Evolutionary conservation across 495 filamentous ascomycete genomes (phyloP).

Genomic region (Podospora anserina): DNA sequence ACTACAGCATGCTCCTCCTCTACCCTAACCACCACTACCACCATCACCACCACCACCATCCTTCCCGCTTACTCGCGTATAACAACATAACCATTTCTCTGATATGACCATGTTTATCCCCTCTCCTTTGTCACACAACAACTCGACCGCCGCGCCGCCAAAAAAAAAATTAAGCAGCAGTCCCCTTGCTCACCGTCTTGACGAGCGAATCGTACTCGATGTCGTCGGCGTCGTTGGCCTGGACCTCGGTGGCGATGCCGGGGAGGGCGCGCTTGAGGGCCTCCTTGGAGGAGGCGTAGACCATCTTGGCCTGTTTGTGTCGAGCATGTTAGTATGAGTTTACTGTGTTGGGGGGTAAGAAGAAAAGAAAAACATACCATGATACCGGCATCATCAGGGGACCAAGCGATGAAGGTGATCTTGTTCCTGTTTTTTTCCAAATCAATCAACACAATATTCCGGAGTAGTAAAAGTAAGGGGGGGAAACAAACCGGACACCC

Average conservation of each 20-base stretch:
- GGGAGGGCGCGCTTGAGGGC: constrained; percentile 82
- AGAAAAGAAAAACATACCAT: constrained; percentile 52
- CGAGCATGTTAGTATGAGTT: too few species aligned
- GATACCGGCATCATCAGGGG: constrained; percentile 76
- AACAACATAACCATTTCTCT: background rate
- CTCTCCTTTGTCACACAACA: background rate
- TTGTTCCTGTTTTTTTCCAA: constrained; percentile 64
- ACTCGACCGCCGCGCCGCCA: too few species aligned
- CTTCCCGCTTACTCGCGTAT: background rate
- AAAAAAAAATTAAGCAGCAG: constrained; percentile 35
- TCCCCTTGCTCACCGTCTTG: constrained; percentile 74
- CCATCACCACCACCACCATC: too few species aligned
- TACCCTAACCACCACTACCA: too few species aligned
- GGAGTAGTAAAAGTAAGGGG: background rate
- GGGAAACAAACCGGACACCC: constrained; percentile 64
- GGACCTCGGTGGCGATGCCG: constrained; percentile 75
- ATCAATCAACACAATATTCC: constrained; percentile 14
- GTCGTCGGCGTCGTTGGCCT: constrained; percentile 89
- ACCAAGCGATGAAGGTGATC: constrained; percentile 94
- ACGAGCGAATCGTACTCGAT: constrained; percentile 81
- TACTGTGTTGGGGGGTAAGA: background rate
- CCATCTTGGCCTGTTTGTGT: constrained; percentile 71
- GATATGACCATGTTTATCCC: background rate
- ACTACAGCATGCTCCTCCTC: background rate
- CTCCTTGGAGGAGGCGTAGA: constrained; percentile 95